Evolutionary conservation across 2,329 filamentous ascomycete genomes (phyloP).

Genomic region (Ceratocystis eucalypticola): DNA sequence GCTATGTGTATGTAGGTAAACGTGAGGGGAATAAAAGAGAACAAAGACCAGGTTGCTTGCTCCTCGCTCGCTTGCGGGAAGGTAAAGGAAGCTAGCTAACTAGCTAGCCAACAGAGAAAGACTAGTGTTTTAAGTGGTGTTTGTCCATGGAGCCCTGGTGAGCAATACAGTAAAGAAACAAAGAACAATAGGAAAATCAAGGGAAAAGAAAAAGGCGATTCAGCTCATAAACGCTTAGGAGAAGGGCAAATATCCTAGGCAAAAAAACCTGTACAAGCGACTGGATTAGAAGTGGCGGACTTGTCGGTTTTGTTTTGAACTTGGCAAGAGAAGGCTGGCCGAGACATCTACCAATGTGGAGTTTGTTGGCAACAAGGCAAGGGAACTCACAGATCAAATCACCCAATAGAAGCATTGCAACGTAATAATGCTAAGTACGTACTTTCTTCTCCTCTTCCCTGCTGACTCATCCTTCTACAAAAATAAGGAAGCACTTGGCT

Average conservation of each 20-base stretch:
- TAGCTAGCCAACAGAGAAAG: not conserved
- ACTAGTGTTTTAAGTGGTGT: not conserved
- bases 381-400: slow-evolving; percentile 5
- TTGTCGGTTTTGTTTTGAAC: slow-evolving; percentile 8
- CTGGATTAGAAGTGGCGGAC: not conserved
- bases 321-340: slow-evolving; percentile 7
- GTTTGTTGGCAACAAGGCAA: slow-evolving; percentile 2
- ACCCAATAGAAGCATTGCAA: not conserved
- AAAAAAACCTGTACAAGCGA: not conserved
- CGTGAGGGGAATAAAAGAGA: too few relatives aligned
- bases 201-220: not conserved
- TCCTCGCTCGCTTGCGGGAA: too few relatives aligned
- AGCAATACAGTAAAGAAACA: not conserved
- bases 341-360: slow-evolving; percentile 8
- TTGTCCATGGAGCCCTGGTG: not conserved
- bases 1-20: not conserved
- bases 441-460: not conserved
- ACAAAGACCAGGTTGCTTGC: too few relatives aligned
- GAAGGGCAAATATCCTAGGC: not conserved
- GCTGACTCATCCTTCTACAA: not conserved
- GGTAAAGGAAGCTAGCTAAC: not conserved
- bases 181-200: not conserved
- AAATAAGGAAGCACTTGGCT: too few relatives aligned
- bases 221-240: not conserved
- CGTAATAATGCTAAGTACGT: not conserved